These are phyloP conservation scores for Aegilops bicornis DNA, from an alignment of 176 grass and related monocot species.

Conservation along the genomic window DNA sequence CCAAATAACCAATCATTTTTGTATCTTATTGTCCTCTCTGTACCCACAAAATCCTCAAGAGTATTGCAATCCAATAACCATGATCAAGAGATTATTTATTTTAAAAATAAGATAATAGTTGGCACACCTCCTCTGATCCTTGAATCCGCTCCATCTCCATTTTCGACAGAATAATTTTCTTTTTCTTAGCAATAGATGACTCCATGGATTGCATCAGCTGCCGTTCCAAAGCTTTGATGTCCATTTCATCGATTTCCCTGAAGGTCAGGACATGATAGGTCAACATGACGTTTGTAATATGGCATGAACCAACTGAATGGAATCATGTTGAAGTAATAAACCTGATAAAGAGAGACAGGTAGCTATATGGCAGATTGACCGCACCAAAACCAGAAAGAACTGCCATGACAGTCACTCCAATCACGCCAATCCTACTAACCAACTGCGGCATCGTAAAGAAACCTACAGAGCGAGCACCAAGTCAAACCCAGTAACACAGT, in stretches of 20 bases:
- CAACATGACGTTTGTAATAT: constrained; percentile 17
- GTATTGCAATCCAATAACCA: neutral
- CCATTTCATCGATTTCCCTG: constrained; percentile 90
- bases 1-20: neutral
- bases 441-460: constrained; percentile 95
- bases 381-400: constrained; percentile 95
- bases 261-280: constrained; percentile 15
- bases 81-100: neutral
- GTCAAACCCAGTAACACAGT: neutral
- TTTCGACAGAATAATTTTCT: constrained; percentile 95
- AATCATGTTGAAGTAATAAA: constrained; percentile 9
- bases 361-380: constrained; percentile 91
- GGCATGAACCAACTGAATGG: neutral
- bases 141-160: constrained; percentile 99
- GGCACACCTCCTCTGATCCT: constrained; percentile 83
- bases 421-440: constrained; percentile 90
- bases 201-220: constrained; percentile 96
- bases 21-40: neutral
- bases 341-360: constrained; percentile 97
- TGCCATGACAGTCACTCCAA: constrained; percentile 86
- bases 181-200: constrained; percentile 84
- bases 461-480: constrained; percentile 39
- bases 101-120: constrained; percentile 22
- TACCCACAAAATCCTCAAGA: neutral
- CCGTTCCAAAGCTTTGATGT: constrained; percentile 88